Evolutionary conservation across 2,329 filamentous ascomycete species (phyloP), one percentile per base, ranked within the genome.

Genomic region (Myotisia sp.): DNA sequence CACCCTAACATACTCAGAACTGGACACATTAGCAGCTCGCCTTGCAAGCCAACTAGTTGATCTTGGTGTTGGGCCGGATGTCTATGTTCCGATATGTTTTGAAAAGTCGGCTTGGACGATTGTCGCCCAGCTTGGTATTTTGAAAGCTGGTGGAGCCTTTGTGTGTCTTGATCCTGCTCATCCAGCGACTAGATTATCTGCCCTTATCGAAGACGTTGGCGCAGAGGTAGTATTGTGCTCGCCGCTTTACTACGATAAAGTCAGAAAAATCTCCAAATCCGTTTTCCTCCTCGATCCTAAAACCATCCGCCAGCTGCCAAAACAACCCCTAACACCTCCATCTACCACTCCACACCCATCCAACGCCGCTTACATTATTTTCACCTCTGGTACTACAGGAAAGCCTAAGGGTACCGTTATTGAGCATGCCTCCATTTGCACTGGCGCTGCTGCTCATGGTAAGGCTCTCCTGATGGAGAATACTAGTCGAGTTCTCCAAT

Each of bases 371-470:
- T 79, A 75, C 45, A 62, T 74, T 3, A 65, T 80, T 3, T 73
- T 78, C 40, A 70, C 67, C 0, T 68, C 68, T 2, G 68, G 70
- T 0, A 70, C 68, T 0, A 68, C 70, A 1, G 66, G 65, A 31
- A 65, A 63, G 33, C 69, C 71, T 0, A 72, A 73, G 37, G 74
- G 72, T 1, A 68, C 75, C 8, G 69, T 76, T 12, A 70, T 78
- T 39, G 70, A 69, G 5, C 76, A 81, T 44, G 57, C 58, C 0
- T 65, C 71, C 1, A 59, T 78, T 1, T 68, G 69, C 1, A 70
- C 71, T 0, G 61, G 64, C 0, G 65, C 71, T 29, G 46, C 64
- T 3, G 62, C 64, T 0, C 68, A 76, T 44, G 67, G 62, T 0
- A 54, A 61, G 0, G 61, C 64, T 0, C 52, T 76, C 2, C 56